phyloP scores from a whole-genome alignment of 1,284 basidiomycete species.

The Chiua sp. region DNA sequence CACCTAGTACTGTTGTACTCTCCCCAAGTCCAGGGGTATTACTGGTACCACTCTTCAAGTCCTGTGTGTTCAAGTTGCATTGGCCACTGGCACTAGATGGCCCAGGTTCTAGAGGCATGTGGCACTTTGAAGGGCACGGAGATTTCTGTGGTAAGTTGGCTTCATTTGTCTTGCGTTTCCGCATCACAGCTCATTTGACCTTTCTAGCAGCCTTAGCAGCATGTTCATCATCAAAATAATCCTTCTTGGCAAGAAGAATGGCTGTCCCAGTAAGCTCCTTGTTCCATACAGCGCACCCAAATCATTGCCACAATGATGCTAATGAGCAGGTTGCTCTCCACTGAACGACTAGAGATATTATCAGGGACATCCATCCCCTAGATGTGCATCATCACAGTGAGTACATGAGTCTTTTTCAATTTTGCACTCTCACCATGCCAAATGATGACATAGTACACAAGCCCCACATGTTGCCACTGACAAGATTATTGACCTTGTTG shows the following conservation, averaged over 20 bases:
- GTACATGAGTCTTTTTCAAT: too few relatives aligned
- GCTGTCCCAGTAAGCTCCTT: not conserved
- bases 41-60: too few relatives aligned
- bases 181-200: not conserved
- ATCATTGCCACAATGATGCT: not conserved
- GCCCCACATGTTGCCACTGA: constrained; percentile 3
- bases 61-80: too few relatives aligned
- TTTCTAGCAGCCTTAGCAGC: not conserved
- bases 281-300: not conserved
- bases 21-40: too few relatives aligned
- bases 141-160: not conserved
- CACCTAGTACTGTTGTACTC: too few relatives aligned
- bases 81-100: too few relatives aligned
- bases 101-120: too few relatives aligned
- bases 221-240: constrained; percentile 8
- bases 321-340: constrained; percentile 3
- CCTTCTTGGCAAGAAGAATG: constrained; percentile 7
- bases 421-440: constrained; percentile 16
- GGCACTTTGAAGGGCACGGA: not conserved
- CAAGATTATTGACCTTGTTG: not conserved
- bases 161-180: not conserved
- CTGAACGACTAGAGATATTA: constrained; percentile 3
- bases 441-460: constrained; percentile 9
- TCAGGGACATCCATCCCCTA: constrained; percentile 13
- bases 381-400: too few relatives aligned